Evolutionary conservation across 202 grass and related monocot genomes (phyloP).

Genomic region (Alloteropsis angusta): DNA sequence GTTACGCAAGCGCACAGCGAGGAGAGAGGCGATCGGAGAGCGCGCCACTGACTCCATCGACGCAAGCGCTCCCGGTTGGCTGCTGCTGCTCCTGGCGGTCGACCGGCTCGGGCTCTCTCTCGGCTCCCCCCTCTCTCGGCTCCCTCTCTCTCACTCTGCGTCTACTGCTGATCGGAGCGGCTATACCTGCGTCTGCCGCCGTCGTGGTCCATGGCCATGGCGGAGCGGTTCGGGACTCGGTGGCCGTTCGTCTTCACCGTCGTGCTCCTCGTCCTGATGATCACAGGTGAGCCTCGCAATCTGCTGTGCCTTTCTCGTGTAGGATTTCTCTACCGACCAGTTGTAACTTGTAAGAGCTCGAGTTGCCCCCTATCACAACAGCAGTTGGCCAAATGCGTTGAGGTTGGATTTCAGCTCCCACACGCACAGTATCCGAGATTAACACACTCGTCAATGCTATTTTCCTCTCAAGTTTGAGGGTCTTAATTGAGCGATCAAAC

Average conservation of each 20-base stretch:
- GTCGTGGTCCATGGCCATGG: not conserved
- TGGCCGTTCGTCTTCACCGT: not conserved
- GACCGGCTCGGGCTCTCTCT: no score
- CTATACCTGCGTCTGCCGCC: not conserved
- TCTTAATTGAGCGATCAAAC: not conserved
- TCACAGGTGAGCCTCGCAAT: slow-evolving; percentile 15
- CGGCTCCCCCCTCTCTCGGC: not conserved
- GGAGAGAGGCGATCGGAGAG: not conserved
- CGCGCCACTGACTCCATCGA: not conserved
- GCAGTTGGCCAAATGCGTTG: not conserved
- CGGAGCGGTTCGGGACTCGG: not conserved
- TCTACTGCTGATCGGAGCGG: not conserved
- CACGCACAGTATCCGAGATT: not conserved
- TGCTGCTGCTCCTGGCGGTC: not conserved
- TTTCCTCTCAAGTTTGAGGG: no score
- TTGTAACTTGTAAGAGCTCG: no score
- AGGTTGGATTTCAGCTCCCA: not conserved
- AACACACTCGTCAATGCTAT: not conserved
- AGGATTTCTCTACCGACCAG: not conserved
- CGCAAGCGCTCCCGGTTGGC: not conserved
- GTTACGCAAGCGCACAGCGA: not conserved
- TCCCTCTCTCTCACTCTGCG: not conserved
- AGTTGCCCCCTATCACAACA: not conserved
- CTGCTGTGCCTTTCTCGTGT: not conserved
- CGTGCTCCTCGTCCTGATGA: not conserved